Evolutionary conservation across 192 early-diverging fungal species (phyloP), one percentile per base, ranked within the genome.

Genomic region (Coemansia sp.): DNA sequence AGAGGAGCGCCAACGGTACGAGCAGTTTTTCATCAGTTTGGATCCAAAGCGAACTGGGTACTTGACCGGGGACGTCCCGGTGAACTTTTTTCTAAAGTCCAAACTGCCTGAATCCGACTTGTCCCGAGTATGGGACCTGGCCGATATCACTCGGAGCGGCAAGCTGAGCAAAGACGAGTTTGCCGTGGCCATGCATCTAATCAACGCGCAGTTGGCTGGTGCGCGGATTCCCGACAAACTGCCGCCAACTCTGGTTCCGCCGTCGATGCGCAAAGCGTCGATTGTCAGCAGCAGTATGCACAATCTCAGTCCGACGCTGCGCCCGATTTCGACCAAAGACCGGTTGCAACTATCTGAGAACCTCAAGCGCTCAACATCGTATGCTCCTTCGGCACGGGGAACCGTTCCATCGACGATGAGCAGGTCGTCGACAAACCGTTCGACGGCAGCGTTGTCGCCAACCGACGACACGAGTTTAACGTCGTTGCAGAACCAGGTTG

Each of bases 121-220:
- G 51, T 92, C 91, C 17, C 82, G 87, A 51, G 88, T 95, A 50
- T 95, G 93, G 88, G 89, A 91, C 46, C 79, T 94, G 52, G 81
- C 89, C 0, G 88, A 91, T 63, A 86, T 82, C 31, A 79, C 74
- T 15, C 83, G 84, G 62, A 75, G 77, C 48, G 89, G 90, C 1
- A 74, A 69, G 28, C 78, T 92, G 14, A 83, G 76, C 31, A 74
- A 82, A 36, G 87, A 92, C 25, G 87, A 91, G 72, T 94, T 92
- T 75, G 87, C 88, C 2, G 87, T 94, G 10, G 88, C 91, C 3
- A 90, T 94, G 90, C 80, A 90, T 55, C 69, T 94, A 17, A 92
- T 91, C 57, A 84, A 85, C 64, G 84, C 82, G 38, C 83, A 75
- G 49, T 65, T 88, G 12, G 65, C 74, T 15, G 86, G 87, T 9